Evolutionary conservation across 1,139 yeast species (phyloP).

Genomic region (Sugiyamaella neomexicana): DNA sequence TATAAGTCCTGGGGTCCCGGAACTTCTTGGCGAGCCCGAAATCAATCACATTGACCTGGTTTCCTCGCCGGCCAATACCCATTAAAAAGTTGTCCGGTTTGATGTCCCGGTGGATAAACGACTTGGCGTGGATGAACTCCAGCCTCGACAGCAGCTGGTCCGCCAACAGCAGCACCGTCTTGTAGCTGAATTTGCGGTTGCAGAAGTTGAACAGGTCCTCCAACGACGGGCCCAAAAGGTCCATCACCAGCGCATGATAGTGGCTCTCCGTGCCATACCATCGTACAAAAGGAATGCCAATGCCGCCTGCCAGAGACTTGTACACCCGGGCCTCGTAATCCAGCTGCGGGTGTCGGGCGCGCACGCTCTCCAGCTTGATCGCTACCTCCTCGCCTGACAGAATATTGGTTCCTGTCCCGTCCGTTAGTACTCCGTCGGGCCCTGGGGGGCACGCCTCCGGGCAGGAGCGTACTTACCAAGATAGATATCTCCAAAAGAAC

Average conservation of each 20-base stretch:
- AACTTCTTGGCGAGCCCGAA: constrained; percentile 96
- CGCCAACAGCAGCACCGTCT: constrained; percentile 88
- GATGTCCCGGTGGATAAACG: constrained; percentile 84
- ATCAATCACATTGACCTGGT: constrained; percentile 93
- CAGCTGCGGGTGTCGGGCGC: constrained; percentile 94
- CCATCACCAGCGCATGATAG: constrained; percentile 95
- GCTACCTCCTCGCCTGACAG: constrained; percentile 98
- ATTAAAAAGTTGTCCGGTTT: constrained; percentile 96
- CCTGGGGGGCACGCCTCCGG: not conserved
- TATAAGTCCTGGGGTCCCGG: constrained; percentile 92
- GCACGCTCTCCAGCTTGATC: constrained; percentile 83
- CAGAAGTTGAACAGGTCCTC: constrained; percentile 97
- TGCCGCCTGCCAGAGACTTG: constrained; percentile 93
- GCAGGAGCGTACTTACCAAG: constrained; percentile 51
- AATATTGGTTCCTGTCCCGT: constrained; percentile 64
- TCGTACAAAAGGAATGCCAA: constrained; percentile 94
- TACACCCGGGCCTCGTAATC: constrained; percentile 96
- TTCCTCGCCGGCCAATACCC: constrained; percentile 96
- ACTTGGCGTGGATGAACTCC: constrained; percentile 92
- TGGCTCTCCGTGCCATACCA: constrained; percentile 98
- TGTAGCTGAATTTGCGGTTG: constrained; percentile 87
- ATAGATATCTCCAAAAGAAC: constrained; percentile 96
- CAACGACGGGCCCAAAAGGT: constrained; percentile 88
- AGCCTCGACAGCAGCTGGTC: constrained; percentile 93
- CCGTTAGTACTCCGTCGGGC: constrained; percentile 5